A percentile compares a stretch with the other conserved stretches of the same genome.
Evolutionary conservation across 192 early-diverging fungal species (phyloP).

Genomic region (Mortierella alpina): DNA sequence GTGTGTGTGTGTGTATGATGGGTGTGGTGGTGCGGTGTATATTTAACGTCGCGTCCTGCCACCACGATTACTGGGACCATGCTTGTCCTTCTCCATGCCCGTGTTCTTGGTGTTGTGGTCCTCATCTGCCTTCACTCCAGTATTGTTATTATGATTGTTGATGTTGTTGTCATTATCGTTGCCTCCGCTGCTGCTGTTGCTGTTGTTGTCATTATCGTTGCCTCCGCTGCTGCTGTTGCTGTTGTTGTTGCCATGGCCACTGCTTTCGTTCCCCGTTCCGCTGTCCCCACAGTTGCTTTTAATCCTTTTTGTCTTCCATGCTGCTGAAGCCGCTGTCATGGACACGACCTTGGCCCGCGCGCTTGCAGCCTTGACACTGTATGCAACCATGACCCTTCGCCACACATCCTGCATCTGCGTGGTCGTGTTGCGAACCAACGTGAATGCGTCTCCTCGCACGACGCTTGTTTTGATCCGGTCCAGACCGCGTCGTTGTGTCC

Average conservation of each 20-base stretch:
- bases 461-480: slow-evolving; percentile 23
- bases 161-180: not conserved
- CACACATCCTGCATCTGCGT: slow-evolving; percentile 40
- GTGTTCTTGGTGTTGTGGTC: not conserved
- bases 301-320: not conserved
- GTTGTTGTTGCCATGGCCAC: no score
- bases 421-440: slow-evolving; percentile 1
- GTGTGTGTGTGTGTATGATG: no score
- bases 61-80: no score
- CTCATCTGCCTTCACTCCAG: not conserved
- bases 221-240: not conserved
- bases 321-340: not conserved
- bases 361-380: slow-evolving; percentile 13
- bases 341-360: not conserved
- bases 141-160: not conserved
- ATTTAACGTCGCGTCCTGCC: no score
- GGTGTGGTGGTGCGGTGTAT: no score
- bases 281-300: not conserved
- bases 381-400: slow-evolving; percentile 26
- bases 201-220: not conserved
- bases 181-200: not conserved
- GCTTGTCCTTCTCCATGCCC: no score
- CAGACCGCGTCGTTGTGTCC: slow-evolving; percentile 32
- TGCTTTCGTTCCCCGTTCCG: not conserved
- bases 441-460: slow-evolving; percentile 25